These are phyloP conservation scores for Dimocarpus longan DNA, from an alignment of 345 rosid genomes.

Conservation along the genomic window DNA sequence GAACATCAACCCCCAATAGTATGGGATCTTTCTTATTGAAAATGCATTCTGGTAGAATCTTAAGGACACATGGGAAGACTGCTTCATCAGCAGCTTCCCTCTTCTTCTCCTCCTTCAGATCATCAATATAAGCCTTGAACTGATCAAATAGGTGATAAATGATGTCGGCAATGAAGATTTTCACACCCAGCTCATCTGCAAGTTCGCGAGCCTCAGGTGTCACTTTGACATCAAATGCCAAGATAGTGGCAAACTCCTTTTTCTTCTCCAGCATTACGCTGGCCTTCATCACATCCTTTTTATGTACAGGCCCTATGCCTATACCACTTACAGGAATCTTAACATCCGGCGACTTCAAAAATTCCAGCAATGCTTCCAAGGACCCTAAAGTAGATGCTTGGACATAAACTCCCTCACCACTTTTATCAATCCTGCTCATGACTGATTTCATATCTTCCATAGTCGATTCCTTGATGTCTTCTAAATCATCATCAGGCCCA, in stretches of 20 bases:
- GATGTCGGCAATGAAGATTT: constrained; percentile 92
- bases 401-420: constrained; percentile 92
- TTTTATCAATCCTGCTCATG: constrained; percentile 80
- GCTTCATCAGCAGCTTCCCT: constrained; percentile 92
- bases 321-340: constrained; percentile 92
- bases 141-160: constrained; percentile 93
- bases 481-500: constrained; percentile 76
- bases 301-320: constrained; percentile 89
- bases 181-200: constrained; percentile 86
- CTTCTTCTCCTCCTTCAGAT: constrained; percentile 89
- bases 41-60: constrained; percentile 73
- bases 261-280: constrained; percentile 94
- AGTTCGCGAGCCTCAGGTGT: constrained; percentile 92
- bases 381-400: constrained; percentile 97
- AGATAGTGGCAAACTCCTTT: constrained; percentile 85
- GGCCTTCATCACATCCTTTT: constrained; percentile 93
- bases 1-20: constrained; percentile 81
- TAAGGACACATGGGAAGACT: constrained; percentile 86
- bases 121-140: constrained; percentile 80
- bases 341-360: constrained; percentile 82
- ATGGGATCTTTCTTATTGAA: constrained; percentile 93
- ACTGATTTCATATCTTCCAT: constrained; percentile 91
- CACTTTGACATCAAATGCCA: constrained; percentile 96
- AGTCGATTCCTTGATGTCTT: constrained; percentile 64
- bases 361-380: constrained; percentile 92